Base-by-base conservation (phyloP, 805 yeast genomes). In the Zygosaccharomyces bailii region DNA sequence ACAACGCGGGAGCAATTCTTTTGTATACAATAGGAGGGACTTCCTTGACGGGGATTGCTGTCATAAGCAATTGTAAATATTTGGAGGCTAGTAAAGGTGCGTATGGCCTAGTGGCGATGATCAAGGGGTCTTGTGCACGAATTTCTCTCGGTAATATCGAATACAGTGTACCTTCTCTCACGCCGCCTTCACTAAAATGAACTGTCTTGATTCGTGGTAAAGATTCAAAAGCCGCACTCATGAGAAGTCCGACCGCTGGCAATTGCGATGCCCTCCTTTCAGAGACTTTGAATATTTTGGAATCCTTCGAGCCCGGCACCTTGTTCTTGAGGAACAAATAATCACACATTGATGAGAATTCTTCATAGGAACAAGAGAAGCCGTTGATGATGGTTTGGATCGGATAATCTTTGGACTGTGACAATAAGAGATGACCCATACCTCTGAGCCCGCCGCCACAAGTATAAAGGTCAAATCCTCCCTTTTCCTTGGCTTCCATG, bases 361-460 rank as follows among this genome's bases (percentile, higher is more conserved):
- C 80, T 34, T 69, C 69, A 48, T 70, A 73, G 2, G 82, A 70
- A 42, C 82, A 73, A 1, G 86, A 76, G 55, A 76, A 81, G 5
- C 90, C 90, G 55, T 81, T 82, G 36, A 83, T 79, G 33, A 82
- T 78, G 0, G 84, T 77, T 50, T 83, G 84, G 30, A 84, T 73
- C 4, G 90, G 89, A 55, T 84, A 83, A 14, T 72, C 73, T 29
- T 72, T 71, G 25, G 73, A 72, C 46, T 71, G 74, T 0, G 75
- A 65, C 35, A 82, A 65, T 9, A 83, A 54, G 18, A 81, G 61
- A 59, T 80, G 81, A 0, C 88, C 89, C 45, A 84, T 68, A 2
- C 85, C 86, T 54, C 90, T 71, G 37, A 82, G 69, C 0, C 89
- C 90, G 44, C 89, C 88, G 42, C 90, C 90, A 52, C 86, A 80